Base-by-base conservation (phyloP, 1,284 basidiomycete genomes). In the Earliella scabrosa region DNA sequence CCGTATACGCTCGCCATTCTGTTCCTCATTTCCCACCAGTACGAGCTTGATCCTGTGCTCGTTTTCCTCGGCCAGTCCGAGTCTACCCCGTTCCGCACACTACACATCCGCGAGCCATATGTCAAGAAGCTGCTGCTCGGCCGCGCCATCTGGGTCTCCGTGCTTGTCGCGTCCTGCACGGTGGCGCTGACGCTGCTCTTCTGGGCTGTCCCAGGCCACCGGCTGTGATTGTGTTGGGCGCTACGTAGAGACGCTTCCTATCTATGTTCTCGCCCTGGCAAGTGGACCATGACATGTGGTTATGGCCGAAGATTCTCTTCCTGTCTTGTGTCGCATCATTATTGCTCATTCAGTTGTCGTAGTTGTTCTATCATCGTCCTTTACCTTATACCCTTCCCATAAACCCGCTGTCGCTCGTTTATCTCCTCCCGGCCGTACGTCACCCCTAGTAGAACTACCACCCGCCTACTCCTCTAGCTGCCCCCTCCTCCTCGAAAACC, bases 41-140 rank as follows among this genome's bases (percentile, higher is more conserved):
- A 99, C 75, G 94, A 97, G 72, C 87, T 98, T 52, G 96, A 98
- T 72, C 97, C 97, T 3, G 78, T 98, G 64, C 87, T 93, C 63
- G 86, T 94, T 58, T 92, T 94, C 78, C 73, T 93, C 62, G 85
- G 86, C 53, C 90, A 92, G 71, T 92, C 90, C 40, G 92, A 94
- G 72, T 92, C 92, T 20, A 93, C 94, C 13, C 95, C 96, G 2
- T 98, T 98, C 85, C 86, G 92, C 52, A 90, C 93, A 6, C 88
- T 98, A 50, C 81, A 81, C 24, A 93, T 99, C 53, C 85, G 88
- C 47, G 97, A 99, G 73, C 88, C 88, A 20, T 98, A 98, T 69
- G 95, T 99, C 63, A 87, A 86, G 75, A 93, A 93, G 70, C 80
- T 98, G 14, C 81, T 98, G 3, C 71, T 94, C 23, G 91, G 93